Evolutionary conservation across 495 filamentous ascomycete genomes (phyloP).

Genomic region (Tuber brumale): DNA sequence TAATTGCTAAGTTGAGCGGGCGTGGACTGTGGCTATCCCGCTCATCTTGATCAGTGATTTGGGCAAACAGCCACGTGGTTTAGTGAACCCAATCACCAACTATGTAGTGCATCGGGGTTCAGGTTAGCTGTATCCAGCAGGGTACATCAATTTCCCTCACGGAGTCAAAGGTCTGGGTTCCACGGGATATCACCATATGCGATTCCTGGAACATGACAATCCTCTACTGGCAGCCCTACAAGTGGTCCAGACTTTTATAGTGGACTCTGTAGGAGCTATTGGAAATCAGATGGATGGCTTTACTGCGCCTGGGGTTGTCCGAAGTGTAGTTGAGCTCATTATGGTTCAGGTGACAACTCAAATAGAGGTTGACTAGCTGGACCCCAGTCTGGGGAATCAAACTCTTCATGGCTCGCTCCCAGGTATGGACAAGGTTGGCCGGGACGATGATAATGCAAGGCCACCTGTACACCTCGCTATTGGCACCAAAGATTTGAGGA

Average conservation of each 20-base stretch:
- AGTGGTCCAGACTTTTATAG: no score
- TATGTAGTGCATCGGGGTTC: background rate
- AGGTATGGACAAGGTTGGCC: background rate
- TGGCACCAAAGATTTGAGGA: no score
- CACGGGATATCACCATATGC: background rate
- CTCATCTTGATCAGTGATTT: background rate
- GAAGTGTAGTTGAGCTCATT: background rate
- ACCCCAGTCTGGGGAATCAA: background rate
- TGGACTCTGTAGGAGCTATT: background rate
- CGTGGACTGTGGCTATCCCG: background rate
- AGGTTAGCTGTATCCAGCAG: slow-evolving; percentile 4
- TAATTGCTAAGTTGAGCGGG: background rate
- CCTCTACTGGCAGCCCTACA: background rate
- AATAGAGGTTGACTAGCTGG: background rate
- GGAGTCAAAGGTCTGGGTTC: background rate
- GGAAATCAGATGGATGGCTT: no score
- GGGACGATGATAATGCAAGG: background rate
- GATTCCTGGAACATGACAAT: slow-evolving; percentile 2
- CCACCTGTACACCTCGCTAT: background rate
- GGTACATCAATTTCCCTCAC: background rate
- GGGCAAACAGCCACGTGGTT: background rate
- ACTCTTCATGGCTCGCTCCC: background rate
- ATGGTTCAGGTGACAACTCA: background rate
- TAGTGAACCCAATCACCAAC: background rate
- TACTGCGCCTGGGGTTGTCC: no score